phyloP scores from a whole-genome alignment of 257 asterid genomes.

The Penstemon davidsonii region DNA sequence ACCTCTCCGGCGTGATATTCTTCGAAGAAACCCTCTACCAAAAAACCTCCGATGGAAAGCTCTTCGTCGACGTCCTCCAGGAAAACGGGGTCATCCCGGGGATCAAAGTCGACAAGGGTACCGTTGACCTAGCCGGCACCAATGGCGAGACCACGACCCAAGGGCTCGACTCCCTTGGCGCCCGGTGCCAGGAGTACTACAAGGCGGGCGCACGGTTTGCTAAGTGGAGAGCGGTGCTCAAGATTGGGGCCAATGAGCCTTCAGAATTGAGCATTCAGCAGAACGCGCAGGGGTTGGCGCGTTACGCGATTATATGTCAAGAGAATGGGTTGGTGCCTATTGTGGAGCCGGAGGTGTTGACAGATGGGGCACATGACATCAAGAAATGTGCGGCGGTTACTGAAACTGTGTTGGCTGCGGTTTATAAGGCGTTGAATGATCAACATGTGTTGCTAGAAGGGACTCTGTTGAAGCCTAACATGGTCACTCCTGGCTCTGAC shows the following conservation, averaged over 20 bases:
- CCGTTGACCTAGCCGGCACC: slow-evolving; percentile 73
- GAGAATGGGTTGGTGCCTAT: slow-evolving; percentile 91
- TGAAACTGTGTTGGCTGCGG: slow-evolving; percentile 74
- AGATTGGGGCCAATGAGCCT: slow-evolving; percentile 72
- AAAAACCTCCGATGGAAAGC: slow-evolving; percentile 66
- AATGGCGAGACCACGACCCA: slow-evolving; percentile 85
- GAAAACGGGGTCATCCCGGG: slow-evolving; percentile 74
- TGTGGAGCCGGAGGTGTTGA: slow-evolving; percentile 81
- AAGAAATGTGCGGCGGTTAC: slow-evolving; percentile 74
- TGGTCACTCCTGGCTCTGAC: slow-evolving; percentile 90
- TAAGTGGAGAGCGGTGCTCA: slow-evolving; percentile 83
- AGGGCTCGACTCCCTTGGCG: slow-evolving; percentile 69
- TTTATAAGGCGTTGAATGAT: slow-evolving; percentile 78
- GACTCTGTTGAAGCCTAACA: slow-evolving; percentile 85
- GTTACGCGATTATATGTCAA: slow-evolving; percentile 84
- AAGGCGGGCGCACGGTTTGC: slow-evolving; percentile 93
- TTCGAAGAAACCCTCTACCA: slow-evolving; percentile 92
- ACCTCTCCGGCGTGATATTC: slow-evolving; percentile 84
- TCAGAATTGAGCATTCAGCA: slow-evolving; percentile 73
- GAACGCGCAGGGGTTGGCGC: slow-evolving; percentile 88
- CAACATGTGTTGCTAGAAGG: slow-evolving; percentile 92
- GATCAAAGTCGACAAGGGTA: slow-evolving; percentile 87
- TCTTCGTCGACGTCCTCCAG: slow-evolving; percentile 68
- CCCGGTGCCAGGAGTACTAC: slow-evolving; percentile 74
- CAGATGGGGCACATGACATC: slow-evolving; percentile 72